Evolutionary conservation across 2,329 filamentous ascomycete species (phyloP), one percentile per base, ranked within the genome.

Genomic region (Cryphonectria nitschkei): DNA sequence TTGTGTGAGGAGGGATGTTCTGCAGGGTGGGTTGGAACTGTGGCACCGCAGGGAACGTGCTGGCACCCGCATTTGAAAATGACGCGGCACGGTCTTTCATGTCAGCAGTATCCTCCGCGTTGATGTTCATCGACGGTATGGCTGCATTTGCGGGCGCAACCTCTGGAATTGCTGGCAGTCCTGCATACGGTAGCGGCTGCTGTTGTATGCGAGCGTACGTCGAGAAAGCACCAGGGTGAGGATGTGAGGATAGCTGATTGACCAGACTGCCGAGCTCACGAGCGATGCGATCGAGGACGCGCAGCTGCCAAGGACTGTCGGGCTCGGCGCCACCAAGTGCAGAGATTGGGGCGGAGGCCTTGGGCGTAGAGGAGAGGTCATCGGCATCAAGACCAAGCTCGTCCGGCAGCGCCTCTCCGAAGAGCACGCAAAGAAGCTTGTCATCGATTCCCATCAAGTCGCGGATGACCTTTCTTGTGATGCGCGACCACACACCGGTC

Each of bases 371-470:
- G 14, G 84, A 83, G 13, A 86, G 73, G 71, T 85, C 81, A 52
- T 86, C 82, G 16, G 46, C 50, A 26, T 81, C 81, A 37, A 73
- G 70, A n/a, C 73, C 74, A 39, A 72, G 50, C 34, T 84, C 82
- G 37, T 82, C 82, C 2, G 90, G 89, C 34, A 97, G 82, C 2
- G 88, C 84, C 79, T 98, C 94, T 16, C 96, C 96, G 69, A 98
- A 91, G 11, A 99, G 90, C 65, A 98, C 90, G 0, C 93, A 93
- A 11, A 99, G 86, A 29, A 96, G 84, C 65, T 89, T 88, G 74
- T 98, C 94, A 76, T 98, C 95, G 69, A 99, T 92, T 11, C 95
- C 95, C 78, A 98, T 92, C 60, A 99, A 83, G 78, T 98, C 94
- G 67, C 90, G 89, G 75, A 99, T 94, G 39, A 98, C 92, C 76